Conservation (phyloP, 345 rosid species). For the Bretschneidera sinensis region DNA sequence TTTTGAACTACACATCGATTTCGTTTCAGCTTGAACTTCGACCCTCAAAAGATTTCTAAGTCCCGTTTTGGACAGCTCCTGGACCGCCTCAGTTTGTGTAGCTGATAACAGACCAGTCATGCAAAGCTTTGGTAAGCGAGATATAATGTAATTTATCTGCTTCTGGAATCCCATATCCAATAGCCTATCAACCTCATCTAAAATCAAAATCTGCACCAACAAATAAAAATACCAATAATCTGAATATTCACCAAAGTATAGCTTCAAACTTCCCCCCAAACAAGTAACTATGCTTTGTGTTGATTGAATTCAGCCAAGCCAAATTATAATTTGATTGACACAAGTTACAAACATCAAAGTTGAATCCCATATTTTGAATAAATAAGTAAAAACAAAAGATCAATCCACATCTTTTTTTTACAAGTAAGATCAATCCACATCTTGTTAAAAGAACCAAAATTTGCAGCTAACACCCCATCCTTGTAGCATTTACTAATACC, state of each 20-base stretch:
- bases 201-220: conserved; percentile 64
- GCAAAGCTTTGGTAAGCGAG: conserved; percentile 86
- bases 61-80: conserved; percentile 84
- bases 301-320: neutral
- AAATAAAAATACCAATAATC: neutral
- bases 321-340: too few species aligned
- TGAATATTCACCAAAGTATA: neutral
- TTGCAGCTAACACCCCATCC: neutral
- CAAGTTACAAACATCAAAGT: neutral
- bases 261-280: neutral
- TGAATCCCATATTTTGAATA: too few species aligned
- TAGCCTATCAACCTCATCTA: conserved; percentile 96
- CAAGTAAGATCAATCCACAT: too few species aligned
- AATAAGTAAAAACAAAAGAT: too few species aligned
- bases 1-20: conserved; percentile 29
- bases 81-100: conserved; percentile 92
- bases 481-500: neutral
- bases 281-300: neutral
- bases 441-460: neutral
- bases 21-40: conserved; percentile 74
- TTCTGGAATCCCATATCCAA: conserved; percentile 93
- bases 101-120: conserved; percentile 98
- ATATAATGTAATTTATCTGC: conserved; percentile 66
- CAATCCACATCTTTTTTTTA: neutral
- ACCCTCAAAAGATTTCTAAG: conserved; percentile 86